Conservation (phyloP, 805 yeast species). For the Starmera quercuum region DNA sequence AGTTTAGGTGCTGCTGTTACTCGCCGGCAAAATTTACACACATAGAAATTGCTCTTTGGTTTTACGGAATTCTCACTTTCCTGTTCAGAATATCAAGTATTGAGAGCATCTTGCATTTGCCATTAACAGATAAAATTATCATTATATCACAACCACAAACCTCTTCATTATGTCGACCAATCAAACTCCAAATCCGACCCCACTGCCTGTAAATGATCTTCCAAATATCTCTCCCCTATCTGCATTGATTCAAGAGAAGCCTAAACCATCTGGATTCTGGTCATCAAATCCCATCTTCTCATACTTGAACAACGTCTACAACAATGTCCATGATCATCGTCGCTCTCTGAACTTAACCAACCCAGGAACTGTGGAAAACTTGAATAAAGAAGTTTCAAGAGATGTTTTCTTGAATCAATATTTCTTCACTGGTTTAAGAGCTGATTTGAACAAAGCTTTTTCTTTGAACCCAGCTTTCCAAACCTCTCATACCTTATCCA, state of each 20-base stretch:
- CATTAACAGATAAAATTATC: too few species aligned
- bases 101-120: too few species aligned
- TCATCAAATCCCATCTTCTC: slow-evolving; percentile 77
- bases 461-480: slow-evolving; percentile 92
- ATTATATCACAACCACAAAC: too few species aligned
- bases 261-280: slow-evolving; percentile 58
- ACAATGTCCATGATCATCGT: slow-evolving; percentile 69
- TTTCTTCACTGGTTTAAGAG: slow-evolving; percentile 92
- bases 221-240: slow-evolving; percentile 58
- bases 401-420: slow-evolving; percentile 88
- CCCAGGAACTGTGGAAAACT: slow-evolving; percentile 93
- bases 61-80: too few species aligned
- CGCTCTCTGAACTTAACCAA: slow-evolving; percentile 72
- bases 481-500: slow-evolving; percentile 86
- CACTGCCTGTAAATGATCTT: slow-evolving; percentile 50
- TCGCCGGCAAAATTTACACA: too few species aligned
- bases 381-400: slow-evolving; percentile 87
- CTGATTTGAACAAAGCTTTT: slow-evolving; percentile 90
- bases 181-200: slow-evolving; percentile 22
- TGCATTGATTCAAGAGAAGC: slow-evolving; percentile 44
- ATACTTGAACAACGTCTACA: slow-evolving; percentile 69
- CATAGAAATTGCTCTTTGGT: too few species aligned
- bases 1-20: too few species aligned
- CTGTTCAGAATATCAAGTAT: too few species aligned
- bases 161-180: too few species aligned